Conservation (phyloP, 2,329 filamentous ascomycete genomes). For the Calonectria pauciramosa region DNA sequence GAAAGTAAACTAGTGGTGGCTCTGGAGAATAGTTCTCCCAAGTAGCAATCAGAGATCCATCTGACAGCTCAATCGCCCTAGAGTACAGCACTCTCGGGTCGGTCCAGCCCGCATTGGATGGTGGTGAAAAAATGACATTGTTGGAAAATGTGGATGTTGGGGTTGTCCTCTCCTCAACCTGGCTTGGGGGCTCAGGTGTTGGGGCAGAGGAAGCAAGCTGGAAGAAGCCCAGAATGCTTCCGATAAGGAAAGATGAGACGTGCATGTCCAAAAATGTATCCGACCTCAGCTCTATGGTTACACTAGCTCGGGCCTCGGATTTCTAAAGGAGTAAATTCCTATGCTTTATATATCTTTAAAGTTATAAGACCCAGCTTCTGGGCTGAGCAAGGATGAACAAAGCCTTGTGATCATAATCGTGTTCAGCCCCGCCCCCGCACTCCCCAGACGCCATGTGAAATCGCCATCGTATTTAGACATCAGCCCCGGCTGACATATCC, state of each 20-base stretch:
- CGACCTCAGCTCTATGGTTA: background rate
- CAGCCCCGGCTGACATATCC: background rate
- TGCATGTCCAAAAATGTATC: background rate
- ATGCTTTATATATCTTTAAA: background rate
- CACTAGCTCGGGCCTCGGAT: background rate
- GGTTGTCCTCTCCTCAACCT: slow-evolving; percentile 11
- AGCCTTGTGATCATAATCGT: background rate
- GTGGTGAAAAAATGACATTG: slow-evolving; percentile 58
- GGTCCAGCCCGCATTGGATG: slow-evolving; percentile 54
- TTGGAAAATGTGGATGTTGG: slow-evolving; percentile 35
- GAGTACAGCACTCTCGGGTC: slow-evolving; percentile 60
- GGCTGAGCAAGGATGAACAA: background rate
- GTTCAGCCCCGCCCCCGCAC: slow-evolving; percentile 8
- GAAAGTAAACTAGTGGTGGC: slow-evolving; percentile 68
- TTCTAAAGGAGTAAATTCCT: background rate
- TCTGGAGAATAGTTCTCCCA: slow-evolving; percentile 71
- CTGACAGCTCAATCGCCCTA: slow-evolving; percentile 58
- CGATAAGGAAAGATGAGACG: slow-evolving; percentile 4
- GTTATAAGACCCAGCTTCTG: background rate
- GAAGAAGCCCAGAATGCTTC: slow-evolving; percentile 16
- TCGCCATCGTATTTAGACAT: background rate
- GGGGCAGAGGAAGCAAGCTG: slow-evolving; percentile 7
- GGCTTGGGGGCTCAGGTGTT: background rate
- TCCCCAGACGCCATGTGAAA: slow-evolving; percentile 1
- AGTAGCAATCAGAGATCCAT: slow-evolving; percentile 64